These are phyloP conservation scores for Maudiozyma saulgeensis DNA, from an alignment of 805 yeast genomes.

Conservation along the genomic window DNA sequence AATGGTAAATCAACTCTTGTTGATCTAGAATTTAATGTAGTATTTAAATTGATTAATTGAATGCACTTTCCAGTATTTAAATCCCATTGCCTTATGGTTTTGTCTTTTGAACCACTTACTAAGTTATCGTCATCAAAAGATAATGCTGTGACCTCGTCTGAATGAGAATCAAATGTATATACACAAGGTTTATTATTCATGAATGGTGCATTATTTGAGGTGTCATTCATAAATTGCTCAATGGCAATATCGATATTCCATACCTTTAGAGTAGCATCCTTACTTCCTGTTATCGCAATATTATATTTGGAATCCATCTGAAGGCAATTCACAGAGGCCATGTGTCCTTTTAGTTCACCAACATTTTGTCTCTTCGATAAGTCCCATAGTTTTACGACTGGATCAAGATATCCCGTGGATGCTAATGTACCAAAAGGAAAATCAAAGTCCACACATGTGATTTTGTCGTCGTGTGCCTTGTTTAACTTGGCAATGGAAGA, in stretches of 20 bases:
- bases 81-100: conserved; percentile 73
- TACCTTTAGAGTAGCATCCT: conserved; percentile 51
- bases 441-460: conserved; percentile 57
- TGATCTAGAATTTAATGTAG: conserved; percentile 13
- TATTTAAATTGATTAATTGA: conserved; percentile 54
- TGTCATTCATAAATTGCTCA: conserved; percentile 8
- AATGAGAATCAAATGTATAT: conserved; percentile 50
- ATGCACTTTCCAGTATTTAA: conserved; percentile 51
- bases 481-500: conserved; percentile 40
- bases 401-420: conserved; percentile 63
- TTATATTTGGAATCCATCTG: conserved; percentile 43
- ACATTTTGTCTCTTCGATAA: conserved; percentile 42
- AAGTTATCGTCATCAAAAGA: conserved; percentile 42
- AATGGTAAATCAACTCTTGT: conserved; percentile 4
- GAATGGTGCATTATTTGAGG: conserved; percentile 2
- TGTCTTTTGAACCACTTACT: conserved; percentile 61
- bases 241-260: conserved; percentile 43
- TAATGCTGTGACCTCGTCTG: conserved; percentile 56
- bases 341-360: conserved; percentile 56
- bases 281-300: conserved; percentile 41
- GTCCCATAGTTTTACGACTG: conserved; percentile 79
- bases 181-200: conserved; percentile 30
- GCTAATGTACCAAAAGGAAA: conserved; percentile 66
- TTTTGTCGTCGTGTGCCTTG: conserved; percentile 42
- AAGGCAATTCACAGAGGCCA: conserved; percentile 49